These are phyloP conservation scores for Apophysomyces elegans DNA, from an alignment of 371 early-diverging fungal species.

Conservation along the genomic window DNA sequence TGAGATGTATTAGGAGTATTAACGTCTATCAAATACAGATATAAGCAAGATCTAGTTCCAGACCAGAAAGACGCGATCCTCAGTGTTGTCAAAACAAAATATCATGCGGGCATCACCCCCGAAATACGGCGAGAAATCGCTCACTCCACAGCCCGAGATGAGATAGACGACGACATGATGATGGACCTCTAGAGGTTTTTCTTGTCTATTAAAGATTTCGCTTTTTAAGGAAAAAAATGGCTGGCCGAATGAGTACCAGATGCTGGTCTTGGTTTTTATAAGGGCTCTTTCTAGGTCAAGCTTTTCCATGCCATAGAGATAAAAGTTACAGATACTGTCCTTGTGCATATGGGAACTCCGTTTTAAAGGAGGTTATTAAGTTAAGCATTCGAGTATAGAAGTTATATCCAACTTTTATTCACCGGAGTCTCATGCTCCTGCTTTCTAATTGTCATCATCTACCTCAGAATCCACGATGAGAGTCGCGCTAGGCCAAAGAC, in stretches of 20 bases:
- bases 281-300: too few species aligned
- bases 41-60: slow-evolving; percentile 92
- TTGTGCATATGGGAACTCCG: too few species aligned
- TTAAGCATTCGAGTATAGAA: too few species aligned
- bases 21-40: slow-evolving; percentile 49
- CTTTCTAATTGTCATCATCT: slow-evolving; percentile 41
- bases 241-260: too few species aligned
- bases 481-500: slow-evolving; percentile 78
- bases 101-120: slow-evolving; percentile 84
- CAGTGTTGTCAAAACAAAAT: slow-evolving; percentile 77
- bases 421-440: neutral
- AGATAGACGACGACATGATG: slow-evolving; percentile 44
- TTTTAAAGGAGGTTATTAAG: too few species aligned
- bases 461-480: slow-evolving; percentile 72
- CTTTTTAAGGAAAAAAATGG: too few species aligned
- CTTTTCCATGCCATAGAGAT: too few species aligned
- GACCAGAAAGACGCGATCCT: slow-evolving; percentile 94
- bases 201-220: too few species aligned
- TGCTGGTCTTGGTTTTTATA: too few species aligned
- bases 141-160: slow-evolving; percentile 67
- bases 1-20: neutral
- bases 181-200: slow-evolving; percentile 6
- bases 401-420: too few species aligned
- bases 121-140: slow-evolving; percentile 92
- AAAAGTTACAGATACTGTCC: too few species aligned